Base-by-base conservation (phyloP, 2,329 filamentous ascomycete genomes). In the Colletotrichum lini region DNA sequence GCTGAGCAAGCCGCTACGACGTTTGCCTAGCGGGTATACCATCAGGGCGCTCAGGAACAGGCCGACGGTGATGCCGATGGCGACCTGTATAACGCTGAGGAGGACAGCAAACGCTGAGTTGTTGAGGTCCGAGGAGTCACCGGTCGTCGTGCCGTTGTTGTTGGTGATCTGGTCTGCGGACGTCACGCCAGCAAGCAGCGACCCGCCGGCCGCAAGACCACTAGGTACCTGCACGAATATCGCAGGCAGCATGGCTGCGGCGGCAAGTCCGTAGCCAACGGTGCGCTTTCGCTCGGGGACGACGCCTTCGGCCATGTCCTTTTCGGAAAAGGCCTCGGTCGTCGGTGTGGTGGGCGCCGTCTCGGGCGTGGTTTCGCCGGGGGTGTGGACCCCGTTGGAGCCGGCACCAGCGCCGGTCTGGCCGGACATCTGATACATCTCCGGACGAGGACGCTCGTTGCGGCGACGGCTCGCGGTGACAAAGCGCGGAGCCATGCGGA, bases 191-290 rank as follows among this genome's bases (percentile, higher is more conserved):
- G 87, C 86, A 6, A 91, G 79, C 21, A 92, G 80, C 16, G 88
- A 90, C 1, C 89, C 89, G 38, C 85, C 85, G 0, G 88, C 88
- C 4, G 90, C 90, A n/a, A 92, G 81, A 38, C 89, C 88, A 23
- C 87, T 89, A 0, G 90, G 90, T 35, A 92, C 90, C 73, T 91
- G 89, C 2, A 92, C 88, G 73, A 97, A 97, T 73, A 98, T 97
- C 6, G 93, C 95, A 0, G 95, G 95, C 12, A 98, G 83, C 86
- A 98, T 94, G 1, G 93, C 92, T 0, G 94, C 94, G 0, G 94
- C 94, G 0, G 95, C 95, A 2, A 97, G 88, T 1, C 93, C 93
- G 78, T 95, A 94, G 15, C 92, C 90, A 7, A 90, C 82, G 8
- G 84, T 81, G 8, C 85, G 80, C 78, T 56, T 60, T 73, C 73